A percentile compares a stretch with the other conserved stretches of the same genome.
phyloP scores from a whole-genome alignment of 129 eudicot species.

The Lactuca sativa region DNA sequence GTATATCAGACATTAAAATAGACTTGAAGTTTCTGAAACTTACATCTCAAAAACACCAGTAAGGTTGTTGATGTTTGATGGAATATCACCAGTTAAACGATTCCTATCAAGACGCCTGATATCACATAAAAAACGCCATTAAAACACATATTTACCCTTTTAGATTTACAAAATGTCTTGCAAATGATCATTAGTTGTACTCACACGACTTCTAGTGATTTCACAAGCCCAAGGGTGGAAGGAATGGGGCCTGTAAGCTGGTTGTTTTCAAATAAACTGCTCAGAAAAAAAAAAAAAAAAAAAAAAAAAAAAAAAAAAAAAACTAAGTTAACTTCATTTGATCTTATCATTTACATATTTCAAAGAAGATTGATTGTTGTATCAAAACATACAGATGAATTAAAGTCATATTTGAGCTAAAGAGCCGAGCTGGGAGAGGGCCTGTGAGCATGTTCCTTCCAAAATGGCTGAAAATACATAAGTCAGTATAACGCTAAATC shows the following conservation, averaged over 20 bases:
- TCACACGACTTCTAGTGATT: constrained; percentile 68
- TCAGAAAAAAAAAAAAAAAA: constrained; percentile 16
- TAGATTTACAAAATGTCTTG: neutral
- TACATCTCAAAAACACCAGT: constrained; percentile 39
- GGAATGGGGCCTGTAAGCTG: constrained; percentile 65
- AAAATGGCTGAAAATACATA: constrained; percentile 64
- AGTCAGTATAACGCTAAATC: neutral
- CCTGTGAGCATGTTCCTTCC: constrained; percentile 80
- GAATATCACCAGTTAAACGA: constrained; percentile 35
- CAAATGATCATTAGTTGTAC: constrained; percentile 33
- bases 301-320: neutral
- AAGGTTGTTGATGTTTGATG: constrained; percentile 47
- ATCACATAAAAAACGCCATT: constrained; percentile 6
- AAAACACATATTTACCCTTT: neutral
- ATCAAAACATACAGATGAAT: constrained; percentile 67
- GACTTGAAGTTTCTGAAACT: neutral
- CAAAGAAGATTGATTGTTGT: neutral
- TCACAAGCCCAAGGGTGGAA: constrained; percentile 58
- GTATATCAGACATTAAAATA: neutral
- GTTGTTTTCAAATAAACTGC: constrained; percentile 80
- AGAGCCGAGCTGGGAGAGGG: constrained; percentile 56
- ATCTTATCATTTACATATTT: neutral
- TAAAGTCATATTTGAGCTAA: constrained; percentile 57
- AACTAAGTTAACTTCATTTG: neutral
- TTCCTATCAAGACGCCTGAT: constrained; percentile 51